phyloP scores from a whole-genome alignment of 202 grass and related monocot species.

The Tripidium arundinaceum region DNA sequence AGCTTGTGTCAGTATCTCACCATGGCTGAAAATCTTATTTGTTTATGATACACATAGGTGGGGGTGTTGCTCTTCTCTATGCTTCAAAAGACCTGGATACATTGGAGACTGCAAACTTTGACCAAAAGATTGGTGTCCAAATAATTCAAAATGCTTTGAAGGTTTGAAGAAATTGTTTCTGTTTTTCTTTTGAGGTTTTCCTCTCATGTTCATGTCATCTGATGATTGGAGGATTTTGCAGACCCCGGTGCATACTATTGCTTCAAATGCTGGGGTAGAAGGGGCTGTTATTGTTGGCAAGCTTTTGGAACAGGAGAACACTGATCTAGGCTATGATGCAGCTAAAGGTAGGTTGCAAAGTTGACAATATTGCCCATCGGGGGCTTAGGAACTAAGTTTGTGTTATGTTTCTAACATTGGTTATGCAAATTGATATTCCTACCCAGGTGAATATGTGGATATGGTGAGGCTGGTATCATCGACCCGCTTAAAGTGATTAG shows the following conservation, averaged over 20 bases:
- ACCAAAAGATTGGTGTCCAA: slow-evolving; percentile 96
- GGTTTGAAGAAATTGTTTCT: slow-evolving; percentile 46
- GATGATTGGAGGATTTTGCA: slow-evolving; percentile 27
- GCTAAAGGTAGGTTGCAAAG: slow-evolving; percentile 58
- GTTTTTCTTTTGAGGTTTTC: neutral
- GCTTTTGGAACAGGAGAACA: slow-evolving; percentile 89
- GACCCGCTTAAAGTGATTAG: slow-evolving; percentile 96
- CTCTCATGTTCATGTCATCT: neutral
- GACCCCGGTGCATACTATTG: slow-evolving; percentile 89
- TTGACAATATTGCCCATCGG: no score
- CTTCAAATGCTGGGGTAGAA: slow-evolving; percentile 84
- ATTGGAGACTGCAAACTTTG: slow-evolving; percentile 79
- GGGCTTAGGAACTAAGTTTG: neutral
- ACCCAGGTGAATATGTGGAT: slow-evolving; percentile 89
- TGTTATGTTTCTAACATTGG: slow-evolving; percentile 12
- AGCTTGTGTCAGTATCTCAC: neutral
- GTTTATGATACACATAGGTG: slow-evolving; percentile 62
- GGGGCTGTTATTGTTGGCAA: slow-evolving; percentile 93
- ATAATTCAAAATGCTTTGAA: slow-evolving; percentile 99
- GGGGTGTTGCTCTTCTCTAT: slow-evolving; percentile 98
- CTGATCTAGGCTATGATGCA: slow-evolving; percentile 94
- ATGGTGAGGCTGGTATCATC: slow-evolving; percentile 94
- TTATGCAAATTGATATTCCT: neutral
- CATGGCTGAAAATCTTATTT: neutral
- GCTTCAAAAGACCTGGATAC: slow-evolving; percentile 89